Evolutionary conservation across 2,329 filamentous ascomycete species (phyloP).

Genomic region (Penicillium sp.): DNA sequence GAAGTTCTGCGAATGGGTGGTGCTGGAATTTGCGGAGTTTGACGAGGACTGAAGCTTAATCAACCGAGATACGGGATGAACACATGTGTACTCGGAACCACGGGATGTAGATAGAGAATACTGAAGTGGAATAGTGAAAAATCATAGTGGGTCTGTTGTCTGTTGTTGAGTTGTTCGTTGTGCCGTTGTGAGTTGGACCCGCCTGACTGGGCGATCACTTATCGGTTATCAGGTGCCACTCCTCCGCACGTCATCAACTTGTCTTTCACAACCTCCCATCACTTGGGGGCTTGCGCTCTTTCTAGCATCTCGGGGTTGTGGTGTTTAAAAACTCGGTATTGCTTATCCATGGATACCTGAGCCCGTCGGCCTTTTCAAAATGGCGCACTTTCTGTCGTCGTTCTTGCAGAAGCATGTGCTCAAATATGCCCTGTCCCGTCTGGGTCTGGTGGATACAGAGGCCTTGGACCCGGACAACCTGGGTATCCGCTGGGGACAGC

Average conservation of each 20-base stretch:
- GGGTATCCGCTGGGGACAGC: conserved; percentile 74
- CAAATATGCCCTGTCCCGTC: conserved; percentile 72
- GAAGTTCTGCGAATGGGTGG: conserved; percentile 83
- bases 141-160: too few relatives aligned
- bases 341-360: conserved; percentile 20
- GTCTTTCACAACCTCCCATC: conserved; percentile 8
- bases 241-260: conserved; percentile 30
- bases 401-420: conserved; percentile 82
- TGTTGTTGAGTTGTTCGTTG: too few relatives aligned
- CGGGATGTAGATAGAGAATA: background rate
- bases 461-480: conserved; percentile 79
- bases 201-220: conserved; percentile 23
- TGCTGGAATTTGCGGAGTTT: conserved; percentile 63
- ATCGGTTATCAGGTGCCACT: conserved; percentile 20
- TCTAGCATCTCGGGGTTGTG: conserved; percentile 2
- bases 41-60: conserved; percentile 32
- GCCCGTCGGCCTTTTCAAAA: conserved; percentile 42
- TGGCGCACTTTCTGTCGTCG: conserved; percentile 71
- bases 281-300: conserved; percentile 4
- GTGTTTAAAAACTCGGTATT: conserved; percentile 27
- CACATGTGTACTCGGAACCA: too few relatives aligned
- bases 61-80: too few relatives aligned
- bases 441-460: conserved; percentile 84
- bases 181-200: conserved; percentile 2
- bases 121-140: background rate